phyloP scores from a whole-genome alignment of 768 basidiomycete species.

The Lactarius vividus region DNA sequence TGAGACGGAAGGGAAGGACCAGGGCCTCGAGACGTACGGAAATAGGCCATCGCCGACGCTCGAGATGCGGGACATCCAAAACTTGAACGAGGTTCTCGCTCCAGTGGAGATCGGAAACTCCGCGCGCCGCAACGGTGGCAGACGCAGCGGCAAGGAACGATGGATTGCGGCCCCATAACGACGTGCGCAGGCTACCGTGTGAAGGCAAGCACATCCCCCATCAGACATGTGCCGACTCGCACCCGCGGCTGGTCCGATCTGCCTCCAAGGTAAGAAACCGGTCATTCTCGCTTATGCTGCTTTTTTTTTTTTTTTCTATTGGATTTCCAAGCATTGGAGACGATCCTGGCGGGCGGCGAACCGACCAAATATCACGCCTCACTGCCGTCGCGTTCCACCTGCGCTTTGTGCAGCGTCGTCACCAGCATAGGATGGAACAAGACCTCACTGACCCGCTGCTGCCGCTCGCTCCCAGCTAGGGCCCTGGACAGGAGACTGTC shows the following conservation, averaged over 20 bases:
- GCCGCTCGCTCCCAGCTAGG: slow-evolving; percentile 26
- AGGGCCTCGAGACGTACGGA: slow-evolving; percentile 12
- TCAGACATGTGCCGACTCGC: too few species aligned
- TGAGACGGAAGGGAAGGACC: slow-evolving; percentile 30
- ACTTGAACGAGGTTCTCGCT: not conserved
- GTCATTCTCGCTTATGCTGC: not conserved
- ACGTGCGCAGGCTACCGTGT: too few species aligned
- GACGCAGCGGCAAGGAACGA: too few species aligned
- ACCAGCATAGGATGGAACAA: slow-evolving; percentile 23
- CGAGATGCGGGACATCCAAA: not conserved
- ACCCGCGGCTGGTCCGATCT: too few species aligned
- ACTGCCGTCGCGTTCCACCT: slow-evolving; percentile 34
- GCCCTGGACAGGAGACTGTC: too few species aligned
- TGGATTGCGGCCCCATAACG: too few species aligned
- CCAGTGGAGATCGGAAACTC: not conserved
- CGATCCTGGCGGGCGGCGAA: slow-evolving; percentile 30
- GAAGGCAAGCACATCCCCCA: too few species aligned
- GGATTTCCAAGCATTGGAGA: slow-evolving; percentile 35
- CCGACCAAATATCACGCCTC: slow-evolving; percentile 26
- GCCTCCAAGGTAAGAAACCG: slow-evolving; percentile 39
- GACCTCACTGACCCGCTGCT: slow-evolving; percentile 31
- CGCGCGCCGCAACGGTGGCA: slow-evolving; percentile 30
- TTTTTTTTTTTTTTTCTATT: too few species aligned
- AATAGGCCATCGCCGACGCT: not conserved
- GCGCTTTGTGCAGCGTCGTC: slow-evolving; percentile 33